These are phyloP conservation scores for Flaveria bidentis DNA, from an alignment of 129 eudicot species.

Conservation along the genomic window DNA sequence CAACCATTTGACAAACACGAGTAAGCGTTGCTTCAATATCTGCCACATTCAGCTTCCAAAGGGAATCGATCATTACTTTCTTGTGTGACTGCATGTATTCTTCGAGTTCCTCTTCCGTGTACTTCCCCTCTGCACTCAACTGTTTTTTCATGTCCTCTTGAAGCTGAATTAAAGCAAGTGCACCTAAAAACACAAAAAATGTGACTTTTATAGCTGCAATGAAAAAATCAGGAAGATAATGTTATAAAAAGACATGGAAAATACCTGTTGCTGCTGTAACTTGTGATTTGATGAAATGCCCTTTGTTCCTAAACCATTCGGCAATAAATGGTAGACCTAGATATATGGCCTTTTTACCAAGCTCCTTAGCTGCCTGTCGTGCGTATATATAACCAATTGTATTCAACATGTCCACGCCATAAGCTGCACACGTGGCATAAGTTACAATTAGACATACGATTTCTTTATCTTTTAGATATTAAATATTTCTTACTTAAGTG, in stretches of 20 bases:
- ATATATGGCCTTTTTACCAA: slow-evolving; percentile 86
- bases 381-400: slow-evolving; percentile 96
- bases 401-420: slow-evolving; percentile 94
- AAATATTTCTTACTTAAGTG: not conserved
- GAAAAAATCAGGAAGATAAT: not conserved
- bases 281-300: slow-evolving; percentile 90
- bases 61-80: slow-evolving; percentile 92
- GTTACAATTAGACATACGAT: slow-evolving; percentile 5
- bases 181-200: slow-evolving; percentile 56
- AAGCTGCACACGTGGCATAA: slow-evolving; percentile 56
- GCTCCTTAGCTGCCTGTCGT: slow-evolving; percentile 93
- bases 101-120: slow-evolving; percentile 85
- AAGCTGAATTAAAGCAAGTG: slow-evolving; percentile 91
- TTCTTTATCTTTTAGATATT: not conserved
- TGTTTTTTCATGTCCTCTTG: slow-evolving; percentile 97
- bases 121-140: slow-evolving; percentile 78
- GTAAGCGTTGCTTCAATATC: slow-evolving; percentile 88
- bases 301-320: slow-evolving; percentile 99
- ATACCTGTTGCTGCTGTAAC: slow-evolving; percentile 98
- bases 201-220: not conserved
- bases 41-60: slow-evolving; percentile 97
- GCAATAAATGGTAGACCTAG: slow-evolving; percentile 95
- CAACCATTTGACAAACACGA: slow-evolving; percentile 92
- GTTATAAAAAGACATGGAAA: not conserved
- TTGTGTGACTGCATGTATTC: slow-evolving; percentile 90